These are phyloP conservation scores for Salix viminalis DNA, from an alignment of 345 rosid species.

Conservation along the genomic window DNA sequence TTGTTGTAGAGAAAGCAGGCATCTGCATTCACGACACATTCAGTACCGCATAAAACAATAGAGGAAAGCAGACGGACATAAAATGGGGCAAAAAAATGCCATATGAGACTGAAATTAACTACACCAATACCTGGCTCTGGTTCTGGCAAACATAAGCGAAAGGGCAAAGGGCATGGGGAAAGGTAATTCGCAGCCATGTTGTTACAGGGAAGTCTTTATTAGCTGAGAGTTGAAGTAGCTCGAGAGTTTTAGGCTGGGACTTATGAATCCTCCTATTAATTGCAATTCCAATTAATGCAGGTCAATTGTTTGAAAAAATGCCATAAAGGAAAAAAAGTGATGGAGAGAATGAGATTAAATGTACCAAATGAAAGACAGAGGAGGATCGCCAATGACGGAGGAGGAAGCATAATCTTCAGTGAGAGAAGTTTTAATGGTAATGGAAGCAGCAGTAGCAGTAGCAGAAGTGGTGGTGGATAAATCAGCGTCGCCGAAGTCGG, in stretches of 20 bases:
- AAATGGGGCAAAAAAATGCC: not conserved
- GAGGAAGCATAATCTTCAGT: slow-evolving; percentile 55
- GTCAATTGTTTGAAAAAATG: not conserved
- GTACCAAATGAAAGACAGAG: slow-evolving; percentile 49
- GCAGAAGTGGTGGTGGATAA: not conserved
- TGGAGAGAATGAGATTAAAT: not conserved
- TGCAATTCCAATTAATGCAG: not conserved
- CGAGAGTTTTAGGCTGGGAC: slow-evolving; percentile 41
- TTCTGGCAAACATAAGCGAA: slow-evolving; percentile 53
- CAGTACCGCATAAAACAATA: not conserved
- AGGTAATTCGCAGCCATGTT: slow-evolving; percentile 57
- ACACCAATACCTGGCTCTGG: slow-evolving; percentile 28
- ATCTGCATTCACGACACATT: slow-evolving; percentile 27
- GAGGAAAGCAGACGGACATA: not conserved
- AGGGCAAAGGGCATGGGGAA: slow-evolving; percentile 59
- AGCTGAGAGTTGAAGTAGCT: slow-evolving; percentile 60
- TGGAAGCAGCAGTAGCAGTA: slow-evolving; percentile 8
- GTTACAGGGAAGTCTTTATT: slow-evolving; percentile 35
- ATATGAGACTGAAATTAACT: not conserved
- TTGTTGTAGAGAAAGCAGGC: slow-evolving; percentile 12
- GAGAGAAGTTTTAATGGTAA: slow-evolving; percentile 25
- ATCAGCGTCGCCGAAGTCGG: not conserved
- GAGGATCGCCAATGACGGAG: slow-evolving; percentile 38
- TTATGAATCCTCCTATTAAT: slow-evolving; percentile 52
- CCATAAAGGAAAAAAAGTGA: not conserved